A percentile compares a stretch with the other conserved stretches of the same genome.
phyloP scores from a whole-genome alignment of 441 rosid species.

The Euphorbia celastroides region DNA sequence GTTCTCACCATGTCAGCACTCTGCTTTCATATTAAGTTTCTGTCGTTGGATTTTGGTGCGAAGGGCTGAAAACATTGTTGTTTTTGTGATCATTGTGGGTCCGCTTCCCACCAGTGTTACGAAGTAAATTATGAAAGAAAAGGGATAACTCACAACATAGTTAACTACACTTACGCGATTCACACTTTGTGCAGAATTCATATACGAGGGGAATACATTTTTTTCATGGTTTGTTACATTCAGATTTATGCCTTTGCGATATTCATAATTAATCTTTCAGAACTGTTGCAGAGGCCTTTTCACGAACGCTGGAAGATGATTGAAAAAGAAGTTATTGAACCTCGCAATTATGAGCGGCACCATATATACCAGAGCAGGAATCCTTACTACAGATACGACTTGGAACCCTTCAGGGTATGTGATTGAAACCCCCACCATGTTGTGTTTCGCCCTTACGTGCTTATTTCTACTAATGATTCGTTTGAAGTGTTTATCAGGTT shows the following conservation, averaged over 20 bases:
- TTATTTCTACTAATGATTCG: conserved; percentile 21
- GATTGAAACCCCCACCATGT: conserved; percentile 7
- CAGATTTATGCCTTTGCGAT: background rate
- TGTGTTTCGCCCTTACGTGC: background rate
- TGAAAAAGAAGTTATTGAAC: conserved; percentile 91
- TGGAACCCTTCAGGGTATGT: conserved; percentile 97
- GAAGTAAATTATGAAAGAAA: background rate
- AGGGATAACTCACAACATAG: background rate
- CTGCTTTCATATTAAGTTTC: background rate
- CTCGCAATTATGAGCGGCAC: conserved; percentile 80
- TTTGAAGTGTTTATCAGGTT: conserved; percentile 48
- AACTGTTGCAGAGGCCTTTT: conserved; percentile 81
- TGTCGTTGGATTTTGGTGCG: background rate
- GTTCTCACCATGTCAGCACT: background rate
- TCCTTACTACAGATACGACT: conserved; percentile 78
- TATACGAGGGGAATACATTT: background rate
- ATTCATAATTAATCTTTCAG: conserved; percentile 13
- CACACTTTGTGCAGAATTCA: background rate
- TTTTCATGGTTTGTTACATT: too few species aligned
- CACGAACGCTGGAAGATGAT: conserved; percentile 96
- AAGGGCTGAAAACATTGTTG: background rate
- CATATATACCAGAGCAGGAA: conserved; percentile 62
- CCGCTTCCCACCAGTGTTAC: background rate
- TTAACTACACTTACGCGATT: background rate
- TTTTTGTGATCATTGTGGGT: background rate